Evolutionary conservation across 768 basidiomycete genomes (phyloP), one percentile per base, ranked within the genome.

Genomic region (Crassisporium funariophilum): DNA sequence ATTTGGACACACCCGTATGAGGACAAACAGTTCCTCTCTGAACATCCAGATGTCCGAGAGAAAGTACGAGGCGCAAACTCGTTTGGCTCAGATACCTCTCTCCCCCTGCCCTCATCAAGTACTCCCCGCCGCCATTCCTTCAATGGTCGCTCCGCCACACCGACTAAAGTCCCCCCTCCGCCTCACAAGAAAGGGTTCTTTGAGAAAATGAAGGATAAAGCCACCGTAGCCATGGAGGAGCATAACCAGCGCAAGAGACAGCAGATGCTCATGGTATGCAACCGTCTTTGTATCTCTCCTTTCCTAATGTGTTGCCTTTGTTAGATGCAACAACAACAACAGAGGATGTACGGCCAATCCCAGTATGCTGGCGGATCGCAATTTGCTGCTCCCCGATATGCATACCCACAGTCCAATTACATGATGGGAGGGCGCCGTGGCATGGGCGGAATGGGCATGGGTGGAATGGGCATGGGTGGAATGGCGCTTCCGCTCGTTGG

Each of bases 1-100:
- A 87, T 81, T 55, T 90, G 86, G 88, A 72, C 73, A 1, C 86
- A 90, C 57, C 86, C 88, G 1, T 79, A 79, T 47, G 83, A 88
- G 46, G 85, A 88, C 59, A 78, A 82, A 36, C 71, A 79, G 41
- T 88, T 76, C 62, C 70, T 86, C n/a, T 54, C 49, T 4, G 75
- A 78, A 36, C 77, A 84, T 50, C 79, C 83, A 6, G 75, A 79
- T 4, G 51, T 68, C 6, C 62, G 60, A 44, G 67, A 74, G 46
- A 74, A 75, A 50, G 54, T 69, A 13, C 43, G 45, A 20, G 36
- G 27, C 15, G 35, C 47, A 3, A 47, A 44, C 22, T 43, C 35
- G 8, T 52, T 47, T 13, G 36, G 35, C 9, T 43, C 37, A 4
- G 47, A 41, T 16, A 24, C 41, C 22, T 25, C 41, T 38, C 11